Base-by-base conservation (phyloP, 2,329 filamentous ascomycete species). In the Ceratocystis eucalypticola region DNA sequence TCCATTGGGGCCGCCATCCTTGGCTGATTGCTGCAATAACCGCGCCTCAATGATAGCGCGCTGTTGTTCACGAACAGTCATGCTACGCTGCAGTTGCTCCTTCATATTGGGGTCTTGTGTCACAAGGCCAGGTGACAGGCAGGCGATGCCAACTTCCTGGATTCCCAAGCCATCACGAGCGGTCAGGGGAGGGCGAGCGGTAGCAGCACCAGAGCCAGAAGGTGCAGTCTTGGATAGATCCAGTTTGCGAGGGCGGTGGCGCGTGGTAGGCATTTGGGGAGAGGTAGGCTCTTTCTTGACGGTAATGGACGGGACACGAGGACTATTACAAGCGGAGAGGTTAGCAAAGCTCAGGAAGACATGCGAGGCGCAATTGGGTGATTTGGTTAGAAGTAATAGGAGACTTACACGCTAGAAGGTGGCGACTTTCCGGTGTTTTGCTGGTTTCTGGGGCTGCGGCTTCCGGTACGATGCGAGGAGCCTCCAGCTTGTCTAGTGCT, bases 31-130 rank as follows among this genome's bases (percentile, higher is more conserved):
- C 76, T 93, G 92, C 72, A 96, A 91, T 71, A 93, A 78, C 73
- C 94, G 85, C 45, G 90, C 87, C 76, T 97, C 94, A 71, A 99
- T 99, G 71, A 99, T 93, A 70, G 91, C 89, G 70, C 93, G 84
- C 76, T 99, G 94, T 74, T 96, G 91, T 71, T 99, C 93, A 69
- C 92, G 83, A 37, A 99, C 92, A 59, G 89, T 91, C 76, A 96
- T 85, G 76, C 94, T 97, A 71, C 93, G 86, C 76, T 97, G 91
- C 65, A 99, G 79, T 76, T 97, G 92, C 76, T 96, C 91, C 73
- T 94, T 88, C 91, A 96, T 95, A 22, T 88, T 84, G n/a, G 94
- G 93, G 75, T 99, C 91, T 72, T 97, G 89, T 17, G 94, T 97
- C 70, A 95, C 87, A 73, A 99, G 97, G 65, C 94, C 94, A 0